Evolutionary conservation across 2,329 filamentous ascomycete species (phyloP), one percentile per base, ranked within the genome.

Genomic region (Penicillium paneum): DNA sequence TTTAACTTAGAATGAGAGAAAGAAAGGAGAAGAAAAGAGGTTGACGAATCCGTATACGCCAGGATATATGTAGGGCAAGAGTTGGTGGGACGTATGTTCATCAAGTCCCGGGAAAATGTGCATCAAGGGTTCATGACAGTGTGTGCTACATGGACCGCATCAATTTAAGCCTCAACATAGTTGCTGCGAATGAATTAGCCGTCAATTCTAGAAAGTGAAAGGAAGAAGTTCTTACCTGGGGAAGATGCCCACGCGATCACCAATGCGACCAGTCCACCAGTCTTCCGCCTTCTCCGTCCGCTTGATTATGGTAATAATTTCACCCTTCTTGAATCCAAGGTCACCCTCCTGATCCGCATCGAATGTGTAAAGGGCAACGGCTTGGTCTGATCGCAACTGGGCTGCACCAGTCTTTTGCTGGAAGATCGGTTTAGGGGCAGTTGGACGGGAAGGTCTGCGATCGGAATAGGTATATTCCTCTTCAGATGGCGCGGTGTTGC

Each of bases 181-280:
- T 75, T 76, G 52, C 70, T 71, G 55, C 15, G 49, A 26, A 35
- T 19, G 31, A 12, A 24, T 63, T 58, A 63, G 62, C 36, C 12
- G 6, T 41, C 34, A 28, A 17, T 24, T n/a, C n/a, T 19, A 15
- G 10, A 13, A 24, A 17, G 19, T 24, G 15, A 10, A 15, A 42
- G 13, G 5, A 41, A 40, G 15, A 24, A 43, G 24, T 48, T 67
- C 77, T 60, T 76, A 84, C 82, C 90, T 94, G 0, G 94, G 94
- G 75, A 99, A 99, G 62, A 97, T 96, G 35, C 94, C 94, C 52
- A 92, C 89, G 64, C 86, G 83, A 61, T 85, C 83, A 29, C 92
- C 92, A 67, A 97, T 86, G 74, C 88, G 87, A 26, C 94, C 94
- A 17, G 93, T 97, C 94, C 93, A 97, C 93, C 93, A 97, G 72